These are phyloP conservation scores for Pyrenochaeta sp. DNA, from an alignment of 2,329 filamentous ascomycete species.

Conservation along the genomic window DNA sequence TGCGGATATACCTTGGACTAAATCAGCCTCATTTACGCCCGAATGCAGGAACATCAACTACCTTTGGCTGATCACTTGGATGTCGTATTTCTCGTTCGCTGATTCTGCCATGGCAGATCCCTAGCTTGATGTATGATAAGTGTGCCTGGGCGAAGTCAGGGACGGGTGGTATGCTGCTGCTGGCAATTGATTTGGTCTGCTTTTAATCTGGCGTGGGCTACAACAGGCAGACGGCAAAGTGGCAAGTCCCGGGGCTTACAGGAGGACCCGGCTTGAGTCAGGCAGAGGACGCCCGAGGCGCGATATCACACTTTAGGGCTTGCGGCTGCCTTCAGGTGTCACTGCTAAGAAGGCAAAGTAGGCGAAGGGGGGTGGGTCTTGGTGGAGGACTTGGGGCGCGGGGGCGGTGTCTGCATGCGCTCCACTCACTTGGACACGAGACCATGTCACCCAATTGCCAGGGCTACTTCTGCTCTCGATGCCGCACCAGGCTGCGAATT, in stretches of 20 bases:
- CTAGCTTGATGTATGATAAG: neutral
- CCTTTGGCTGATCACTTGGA: slow-evolving; percentile 8
- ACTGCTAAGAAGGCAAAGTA: too few relatives aligned
- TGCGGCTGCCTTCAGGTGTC: neutral
- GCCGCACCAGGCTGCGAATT: too few relatives aligned
- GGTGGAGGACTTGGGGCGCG: neutral
- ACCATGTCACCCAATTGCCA: neutral
- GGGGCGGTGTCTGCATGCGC: neutral
- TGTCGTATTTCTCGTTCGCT: slow-evolving; percentile 2
- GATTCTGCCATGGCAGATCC: slow-evolving; percentile 1
- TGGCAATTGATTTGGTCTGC: neutral
- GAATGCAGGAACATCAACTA: neutral
- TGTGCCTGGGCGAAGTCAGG: neutral
- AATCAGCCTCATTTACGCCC: neutral
- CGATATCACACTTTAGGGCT: neutral
- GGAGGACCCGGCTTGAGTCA: neutral
- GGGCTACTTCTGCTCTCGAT: neutral
- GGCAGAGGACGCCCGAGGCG: neutral
- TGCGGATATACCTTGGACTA: slow-evolving; percentile 8
- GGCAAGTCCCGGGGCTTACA: neutral
- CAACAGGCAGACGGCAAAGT: neutral
- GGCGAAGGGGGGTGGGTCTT: neutral
- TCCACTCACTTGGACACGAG: neutral
- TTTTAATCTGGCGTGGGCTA: neutral
- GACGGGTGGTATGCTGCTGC: neutral